phyloP scores from a whole-genome alignment of 179 eudicot species.

The Vitellaria paradoxa region DNA sequence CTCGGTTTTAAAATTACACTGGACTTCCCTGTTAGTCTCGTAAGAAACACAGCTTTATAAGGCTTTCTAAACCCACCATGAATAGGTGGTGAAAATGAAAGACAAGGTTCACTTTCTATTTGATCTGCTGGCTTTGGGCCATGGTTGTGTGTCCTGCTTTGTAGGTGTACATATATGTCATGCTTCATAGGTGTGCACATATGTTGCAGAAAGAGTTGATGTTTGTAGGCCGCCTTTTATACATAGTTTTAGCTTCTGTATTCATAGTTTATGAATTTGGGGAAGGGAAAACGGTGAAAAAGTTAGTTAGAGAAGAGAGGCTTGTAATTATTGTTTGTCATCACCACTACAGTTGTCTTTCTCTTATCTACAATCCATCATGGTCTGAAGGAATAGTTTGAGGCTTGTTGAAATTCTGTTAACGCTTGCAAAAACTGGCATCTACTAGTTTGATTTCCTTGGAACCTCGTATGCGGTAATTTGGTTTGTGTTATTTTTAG shows the following conservation, averaged over 20 bases:
- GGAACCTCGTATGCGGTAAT: too few species aligned
- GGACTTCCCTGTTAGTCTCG: slow-evolving; percentile 20
- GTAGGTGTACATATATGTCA: slow-evolving; percentile 15
- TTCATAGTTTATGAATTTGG: background rate
- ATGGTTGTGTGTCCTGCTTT: slow-evolving; percentile 2
- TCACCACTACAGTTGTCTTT: too few species aligned
- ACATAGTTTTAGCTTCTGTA: slow-evolving; percentile 5
- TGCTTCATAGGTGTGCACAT: slow-evolving; percentile 12
- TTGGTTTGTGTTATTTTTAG: too few species aligned
- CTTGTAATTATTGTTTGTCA: background rate
- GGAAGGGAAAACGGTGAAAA: background rate
- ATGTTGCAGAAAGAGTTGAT: slow-evolving; percentile 12
- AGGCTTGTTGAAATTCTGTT: too few species aligned
- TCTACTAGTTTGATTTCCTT: too few species aligned
- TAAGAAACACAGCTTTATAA: slow-evolving; percentile 24
- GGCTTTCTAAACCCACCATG: slow-evolving; percentile 11
- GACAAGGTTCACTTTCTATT: slow-evolving; percentile 2
- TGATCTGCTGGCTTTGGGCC: slow-evolving; percentile 6
- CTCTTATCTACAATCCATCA: too few species aligned
- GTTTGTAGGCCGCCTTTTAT: background rate
- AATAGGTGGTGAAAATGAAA: slow-evolving; percentile 9
- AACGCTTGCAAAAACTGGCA: too few species aligned
- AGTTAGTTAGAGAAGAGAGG: background rate
- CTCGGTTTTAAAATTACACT: slow-evolving; percentile 13
- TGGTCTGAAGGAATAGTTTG: too few species aligned